Evolutionary conservation across 345 rosid species (phyloP).

Genomic region (Linum lewisii): DNA sequence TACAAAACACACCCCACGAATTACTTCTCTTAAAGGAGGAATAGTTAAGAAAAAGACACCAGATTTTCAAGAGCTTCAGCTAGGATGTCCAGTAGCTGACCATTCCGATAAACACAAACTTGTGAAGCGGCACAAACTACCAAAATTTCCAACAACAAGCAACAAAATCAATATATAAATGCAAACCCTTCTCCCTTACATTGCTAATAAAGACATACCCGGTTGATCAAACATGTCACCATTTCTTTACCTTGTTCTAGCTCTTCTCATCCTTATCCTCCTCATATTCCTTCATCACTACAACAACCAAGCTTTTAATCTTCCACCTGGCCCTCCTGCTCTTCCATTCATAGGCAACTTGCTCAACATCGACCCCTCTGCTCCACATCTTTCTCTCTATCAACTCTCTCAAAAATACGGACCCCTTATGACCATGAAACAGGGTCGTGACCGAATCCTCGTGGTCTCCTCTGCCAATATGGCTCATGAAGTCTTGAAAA

Average conservation of each 20-base stretch:
- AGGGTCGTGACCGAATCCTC: constrained; percentile 25
- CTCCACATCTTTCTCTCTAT: constrained; percentile 26
- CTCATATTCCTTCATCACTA: constrained; percentile 13
- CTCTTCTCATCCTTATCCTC: constrained; percentile 13
- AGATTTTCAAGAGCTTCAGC: too few relatives aligned
- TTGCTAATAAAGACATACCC: too few relatives aligned
- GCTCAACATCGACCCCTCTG: constrained; percentile 26
- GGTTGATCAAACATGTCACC: constrained; percentile 9
- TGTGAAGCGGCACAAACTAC: too few relatives aligned
- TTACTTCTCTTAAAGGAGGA: too few relatives aligned
- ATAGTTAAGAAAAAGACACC: too few relatives aligned
- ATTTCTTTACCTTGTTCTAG: constrained; percentile 3
- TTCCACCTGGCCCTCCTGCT: constrained; percentile 40
- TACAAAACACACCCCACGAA: too few relatives aligned
- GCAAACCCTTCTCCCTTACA: too few relatives aligned
- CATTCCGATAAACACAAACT: too few relatives aligned
- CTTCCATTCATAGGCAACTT: constrained; percentile 47
- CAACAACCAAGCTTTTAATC: background rate
- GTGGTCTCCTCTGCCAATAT: constrained; percentile 38
- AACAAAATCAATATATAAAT: too few relatives aligned
- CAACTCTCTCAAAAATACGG: constrained; percentile 41
- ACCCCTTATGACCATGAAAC: constrained; percentile 32
- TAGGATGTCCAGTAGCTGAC: too few relatives aligned
- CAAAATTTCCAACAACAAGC: too few relatives aligned
- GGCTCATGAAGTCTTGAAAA: constrained; percentile 30